Evolutionary conservation across 768 basidiomycete species (phyloP).

Genomic region (Mycena crocata): DNA sequence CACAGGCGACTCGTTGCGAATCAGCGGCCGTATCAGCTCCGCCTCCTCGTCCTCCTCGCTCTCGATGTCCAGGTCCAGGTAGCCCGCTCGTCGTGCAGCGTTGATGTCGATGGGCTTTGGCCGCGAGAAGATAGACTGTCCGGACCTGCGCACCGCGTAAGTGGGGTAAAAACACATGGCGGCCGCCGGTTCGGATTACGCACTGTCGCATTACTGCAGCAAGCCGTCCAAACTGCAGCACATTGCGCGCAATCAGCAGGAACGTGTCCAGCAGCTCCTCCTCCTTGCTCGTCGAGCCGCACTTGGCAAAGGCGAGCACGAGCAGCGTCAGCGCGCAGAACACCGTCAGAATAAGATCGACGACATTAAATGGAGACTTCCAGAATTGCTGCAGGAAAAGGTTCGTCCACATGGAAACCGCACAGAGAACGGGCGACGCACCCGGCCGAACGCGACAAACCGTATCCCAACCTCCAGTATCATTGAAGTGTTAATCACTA

Average conservation of each 20-base stretch:
- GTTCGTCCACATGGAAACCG: background rate
- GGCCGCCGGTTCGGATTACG: constrained; percentile 44
- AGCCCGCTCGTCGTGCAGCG: constrained; percentile 73
- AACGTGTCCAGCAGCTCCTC: constrained; percentile 96
- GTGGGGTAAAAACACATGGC: constrained; percentile 14
- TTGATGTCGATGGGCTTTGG: constrained; percentile 90
- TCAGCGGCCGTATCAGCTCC: constrained; percentile 69
- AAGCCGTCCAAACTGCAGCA: constrained; percentile 91
- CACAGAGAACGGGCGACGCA: constrained; percentile 53
- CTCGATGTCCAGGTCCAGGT: constrained; percentile 80
- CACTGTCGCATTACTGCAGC: constrained; percentile 96
- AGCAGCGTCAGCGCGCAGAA: constrained; percentile 93
- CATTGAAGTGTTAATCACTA: constrained; percentile 92
- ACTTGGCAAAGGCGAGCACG: constrained; percentile 89
- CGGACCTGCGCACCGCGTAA: constrained; percentile 64
- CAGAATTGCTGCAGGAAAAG: constrained; percentile 84
- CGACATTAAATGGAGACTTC: constrained; percentile 91
- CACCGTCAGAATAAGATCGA: constrained; percentile 88
- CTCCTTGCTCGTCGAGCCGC: constrained; percentile 85
- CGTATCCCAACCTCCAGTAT: constrained; percentile 93
- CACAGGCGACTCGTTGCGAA: constrained; percentile 67
- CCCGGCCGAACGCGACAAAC: constrained; percentile 92
- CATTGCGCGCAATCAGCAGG: constrained; percentile 90
- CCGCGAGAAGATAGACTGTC: constrained; percentile 88
- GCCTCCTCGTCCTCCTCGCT: constrained; percentile 68